These are phyloP conservation scores for Xylariaceae sp. DNA, from an alignment of 2,329 filamentous ascomycete species.

Conservation along the genomic window DNA sequence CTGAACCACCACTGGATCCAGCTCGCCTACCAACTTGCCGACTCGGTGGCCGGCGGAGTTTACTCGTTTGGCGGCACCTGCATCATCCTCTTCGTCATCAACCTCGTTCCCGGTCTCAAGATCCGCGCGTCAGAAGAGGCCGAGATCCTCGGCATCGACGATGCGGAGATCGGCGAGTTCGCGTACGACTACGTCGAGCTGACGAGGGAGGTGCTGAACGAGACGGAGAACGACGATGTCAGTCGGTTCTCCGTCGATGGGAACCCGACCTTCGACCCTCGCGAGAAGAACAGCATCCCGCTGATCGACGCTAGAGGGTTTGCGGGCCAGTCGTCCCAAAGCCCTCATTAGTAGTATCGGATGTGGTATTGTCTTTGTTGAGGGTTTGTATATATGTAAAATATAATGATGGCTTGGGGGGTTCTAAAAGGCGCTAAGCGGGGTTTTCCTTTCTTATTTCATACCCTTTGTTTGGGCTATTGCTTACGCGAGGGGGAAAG, in stretches of 20 bases:
- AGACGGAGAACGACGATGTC: conserved; percentile 39
- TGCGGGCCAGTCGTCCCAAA: conserved; percentile 32
- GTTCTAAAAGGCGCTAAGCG: too few species aligned
- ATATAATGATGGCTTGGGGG: conserved; percentile 1
- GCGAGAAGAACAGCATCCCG: conserved; percentile 46
- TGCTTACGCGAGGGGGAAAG: too few species aligned
- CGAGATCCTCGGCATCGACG: conserved; percentile 80
- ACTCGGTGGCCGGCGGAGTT: conserved; percentile 66
- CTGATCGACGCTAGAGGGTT: conserved; percentile 42
- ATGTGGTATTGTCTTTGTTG: not conserved
- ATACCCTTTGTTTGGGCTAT: too few species aligned
- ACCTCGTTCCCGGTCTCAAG: conserved; percentile 68
- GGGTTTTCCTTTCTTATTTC: too few species aligned
- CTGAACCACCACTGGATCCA: conserved; percentile 79
- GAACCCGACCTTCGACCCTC: conserved; percentile 34
- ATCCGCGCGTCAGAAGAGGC: conserved; percentile 72
- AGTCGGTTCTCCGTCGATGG: conserved; percentile 41
- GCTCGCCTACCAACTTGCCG: conserved; percentile 76
- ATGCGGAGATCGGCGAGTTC: conserved; percentile 87
- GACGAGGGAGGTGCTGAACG: conserved; percentile 42
- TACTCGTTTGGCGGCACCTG: conserved; percentile 78
- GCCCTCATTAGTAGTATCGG: conserved; percentile 18
- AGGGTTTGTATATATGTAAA: conserved; percentile 9
- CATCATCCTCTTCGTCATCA: conserved; percentile 74
- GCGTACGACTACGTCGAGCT: conserved; percentile 94